phyloP scores from a whole-genome alignment of 805 yeast species.

The Pichia insulana region DNA sequence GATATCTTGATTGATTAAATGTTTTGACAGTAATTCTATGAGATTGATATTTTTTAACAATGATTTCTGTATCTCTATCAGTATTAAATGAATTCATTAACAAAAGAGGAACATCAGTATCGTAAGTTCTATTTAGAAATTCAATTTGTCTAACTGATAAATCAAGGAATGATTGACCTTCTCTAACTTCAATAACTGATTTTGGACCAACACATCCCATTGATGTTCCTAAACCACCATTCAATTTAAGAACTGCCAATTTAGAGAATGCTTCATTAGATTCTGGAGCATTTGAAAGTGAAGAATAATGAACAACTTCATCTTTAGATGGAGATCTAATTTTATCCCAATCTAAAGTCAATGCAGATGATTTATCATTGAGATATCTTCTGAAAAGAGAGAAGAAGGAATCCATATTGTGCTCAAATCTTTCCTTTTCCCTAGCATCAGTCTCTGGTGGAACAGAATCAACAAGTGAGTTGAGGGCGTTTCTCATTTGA shows the following conservation, averaged over 20 bases:
- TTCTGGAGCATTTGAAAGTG: constrained; percentile 34
- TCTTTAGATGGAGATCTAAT: constrained; percentile 84
- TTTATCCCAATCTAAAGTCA: constrained; percentile 86
- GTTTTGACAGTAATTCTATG: constrained; percentile 92
- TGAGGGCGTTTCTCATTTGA: constrained; percentile 94
- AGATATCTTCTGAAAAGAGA: constrained; percentile 88
- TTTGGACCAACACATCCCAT: constrained; percentile 99
- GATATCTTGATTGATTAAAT: constrained; percentile 96
- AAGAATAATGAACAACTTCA: constrained; percentile 77
- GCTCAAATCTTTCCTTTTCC: constrained; percentile 56
- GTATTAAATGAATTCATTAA: constrained; percentile 99
- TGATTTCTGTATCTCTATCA: constrained; percentile 87
- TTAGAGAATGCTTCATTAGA: constrained; percentile 40
- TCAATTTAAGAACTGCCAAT: constrained; percentile 90
- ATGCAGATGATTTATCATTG: constrained; percentile 72
- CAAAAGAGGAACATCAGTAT: constrained; percentile 89
- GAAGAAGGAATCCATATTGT: constrained; percentile 91
- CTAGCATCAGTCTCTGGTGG: constrained; percentile 30
- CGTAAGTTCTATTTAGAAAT: constrained; percentile 81
- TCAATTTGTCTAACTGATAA: constrained; percentile 95
- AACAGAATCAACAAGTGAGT: constrained; percentile 80
- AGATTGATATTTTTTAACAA: constrained; percentile 93
- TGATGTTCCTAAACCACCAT: constrained; percentile 98
- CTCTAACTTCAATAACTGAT: constrained; percentile 96
- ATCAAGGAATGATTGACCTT: constrained; percentile 94